Conservation (phyloP, 345 rosid species). For the Pseudoturritis turrita region DNA sequence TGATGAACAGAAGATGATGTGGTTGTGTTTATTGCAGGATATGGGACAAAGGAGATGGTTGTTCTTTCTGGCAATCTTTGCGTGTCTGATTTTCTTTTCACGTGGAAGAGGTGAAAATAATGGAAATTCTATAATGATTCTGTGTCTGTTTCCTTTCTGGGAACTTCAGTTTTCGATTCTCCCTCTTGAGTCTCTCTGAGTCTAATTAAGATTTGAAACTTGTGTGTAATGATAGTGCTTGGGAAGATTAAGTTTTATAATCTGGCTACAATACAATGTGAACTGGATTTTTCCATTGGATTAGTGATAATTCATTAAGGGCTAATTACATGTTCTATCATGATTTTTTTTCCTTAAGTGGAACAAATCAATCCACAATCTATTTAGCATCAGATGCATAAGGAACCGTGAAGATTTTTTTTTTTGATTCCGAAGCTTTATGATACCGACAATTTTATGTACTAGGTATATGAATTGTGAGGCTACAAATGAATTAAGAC, state of each 20-base stretch:
- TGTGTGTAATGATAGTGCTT: neutral
- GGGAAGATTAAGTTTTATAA: neutral
- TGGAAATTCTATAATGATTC: neutral
- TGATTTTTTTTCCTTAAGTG: neutral
- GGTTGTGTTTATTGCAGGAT: slow-evolving; percentile 22
- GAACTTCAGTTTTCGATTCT: neutral
- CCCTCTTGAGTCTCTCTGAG: neutral
- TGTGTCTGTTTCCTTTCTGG: neutral
- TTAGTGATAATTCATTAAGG: neutral
- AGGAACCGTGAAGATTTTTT: neutral
- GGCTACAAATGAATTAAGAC: neutral
- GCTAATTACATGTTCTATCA: neutral
- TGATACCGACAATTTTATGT: neutral
- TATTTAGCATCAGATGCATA: neutral
- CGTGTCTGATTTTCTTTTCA: slow-evolving; percentile 32
- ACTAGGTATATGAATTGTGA: neutral
- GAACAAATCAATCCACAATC: neutral
- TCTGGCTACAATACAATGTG: neutral
- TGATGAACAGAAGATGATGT: neutral
- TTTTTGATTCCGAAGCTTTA: neutral
- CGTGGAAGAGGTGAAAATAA: slow-evolving; percentile 47
- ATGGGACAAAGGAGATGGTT: slow-evolving; percentile 45
- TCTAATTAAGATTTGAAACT: neutral
- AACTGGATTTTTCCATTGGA: neutral
- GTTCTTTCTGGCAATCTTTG: slow-evolving; percentile 27